Conservation (phyloP, 805 yeast species). For the Cyberlindnera mrakii region DNA sequence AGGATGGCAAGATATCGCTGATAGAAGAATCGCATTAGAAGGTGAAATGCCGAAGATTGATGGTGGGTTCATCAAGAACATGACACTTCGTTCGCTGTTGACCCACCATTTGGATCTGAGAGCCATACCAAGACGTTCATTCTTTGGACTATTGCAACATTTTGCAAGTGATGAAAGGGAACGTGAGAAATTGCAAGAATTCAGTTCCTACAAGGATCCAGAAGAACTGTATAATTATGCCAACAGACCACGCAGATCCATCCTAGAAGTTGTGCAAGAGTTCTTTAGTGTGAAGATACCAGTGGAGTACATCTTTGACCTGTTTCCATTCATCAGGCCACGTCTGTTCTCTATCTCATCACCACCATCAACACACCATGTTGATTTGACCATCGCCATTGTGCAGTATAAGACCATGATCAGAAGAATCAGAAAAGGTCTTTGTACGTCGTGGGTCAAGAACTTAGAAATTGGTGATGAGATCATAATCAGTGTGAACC, state of each 20-base stretch:
- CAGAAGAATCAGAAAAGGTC: conserved; percentile 68
- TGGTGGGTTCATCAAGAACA: conserved; percentile 54
- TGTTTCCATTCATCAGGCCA: conserved; percentile 75
- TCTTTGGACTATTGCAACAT: conserved; percentile 68
- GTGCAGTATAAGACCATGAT: conserved; percentile 84
- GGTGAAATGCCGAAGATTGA: conserved; percentile 29
- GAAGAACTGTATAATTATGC: conserved; percentile 87
- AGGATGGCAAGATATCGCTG: conserved; percentile 70
- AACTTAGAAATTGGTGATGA: conserved; percentile 40
- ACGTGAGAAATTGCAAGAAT: conserved; percentile 67
- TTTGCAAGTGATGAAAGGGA: conserved; percentile 75
- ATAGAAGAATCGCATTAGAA: conserved; percentile 38
- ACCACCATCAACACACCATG: conserved; percentile 28
- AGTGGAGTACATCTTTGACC: conserved; percentile 63
- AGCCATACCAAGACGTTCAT: conserved; percentile 79
- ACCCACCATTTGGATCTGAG: conserved; percentile 78
- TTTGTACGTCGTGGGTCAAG: conserved; percentile 75
- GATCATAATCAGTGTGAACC: conserved; percentile 46
- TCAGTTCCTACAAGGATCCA: conserved; percentile 62
- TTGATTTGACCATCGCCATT: conserved; percentile 75
- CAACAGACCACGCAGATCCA: conserved; percentile 86
- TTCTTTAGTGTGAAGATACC: conserved; percentile 76
- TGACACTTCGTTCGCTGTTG: conserved; percentile 68
- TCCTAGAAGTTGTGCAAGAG: conserved; percentile 77
- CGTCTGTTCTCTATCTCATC: conserved; percentile 85